Conservation (phyloP, 192 early-diverging fungal species). For the Phlyctochytrium planicorne region DNA sequence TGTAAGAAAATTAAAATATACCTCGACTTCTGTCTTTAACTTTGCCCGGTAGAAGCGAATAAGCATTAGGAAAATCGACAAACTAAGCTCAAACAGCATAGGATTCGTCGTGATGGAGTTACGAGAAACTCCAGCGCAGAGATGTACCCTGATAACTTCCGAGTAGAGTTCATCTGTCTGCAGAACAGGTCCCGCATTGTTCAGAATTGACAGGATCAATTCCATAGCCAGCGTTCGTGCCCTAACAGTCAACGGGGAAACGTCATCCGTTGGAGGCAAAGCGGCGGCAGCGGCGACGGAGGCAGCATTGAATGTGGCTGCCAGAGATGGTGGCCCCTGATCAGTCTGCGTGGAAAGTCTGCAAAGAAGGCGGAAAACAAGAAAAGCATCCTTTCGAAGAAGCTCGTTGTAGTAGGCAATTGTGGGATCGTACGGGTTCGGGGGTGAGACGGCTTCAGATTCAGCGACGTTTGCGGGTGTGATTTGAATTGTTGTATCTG, state of each 20-base stretch:
- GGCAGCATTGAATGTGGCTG: conserved; percentile 33
- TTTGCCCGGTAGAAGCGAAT: conserved; percentile 44
- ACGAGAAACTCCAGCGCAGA: conserved; percentile 50
- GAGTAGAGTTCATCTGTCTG: conserved; percentile 45
- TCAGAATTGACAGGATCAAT: conserved; percentile 53
- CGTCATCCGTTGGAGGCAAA: conserved; percentile 37
- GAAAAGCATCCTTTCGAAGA: conserved; percentile 49
- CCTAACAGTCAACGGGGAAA: conserved; percentile 32
- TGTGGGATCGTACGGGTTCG: conserved; percentile 53
- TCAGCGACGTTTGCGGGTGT: too few species aligned
- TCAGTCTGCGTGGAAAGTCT: conserved; percentile 49
- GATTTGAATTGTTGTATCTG: background rate
- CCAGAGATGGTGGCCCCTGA: conserved; percentile 1
- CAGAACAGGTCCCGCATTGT: conserved; percentile 49
- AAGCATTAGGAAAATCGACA: conserved; percentile 57
- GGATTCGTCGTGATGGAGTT: conserved; percentile 59
- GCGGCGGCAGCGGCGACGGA: conserved; percentile 24
- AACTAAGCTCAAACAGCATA: conserved; percentile 55
- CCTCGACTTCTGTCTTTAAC: conserved; percentile 60
- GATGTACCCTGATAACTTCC: conserved; percentile 35
- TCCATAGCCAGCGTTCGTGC: conserved; percentile 54
- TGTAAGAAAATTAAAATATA: conserved; percentile 13
- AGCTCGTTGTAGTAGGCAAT: conserved; percentile 53
- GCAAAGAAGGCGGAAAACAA: conserved; percentile 54
- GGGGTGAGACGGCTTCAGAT: background rate